phyloP scores from a whole-genome alignment of 2,329 filamentous ascomycete species.

The Colletotrichum tabaci region DNA sequence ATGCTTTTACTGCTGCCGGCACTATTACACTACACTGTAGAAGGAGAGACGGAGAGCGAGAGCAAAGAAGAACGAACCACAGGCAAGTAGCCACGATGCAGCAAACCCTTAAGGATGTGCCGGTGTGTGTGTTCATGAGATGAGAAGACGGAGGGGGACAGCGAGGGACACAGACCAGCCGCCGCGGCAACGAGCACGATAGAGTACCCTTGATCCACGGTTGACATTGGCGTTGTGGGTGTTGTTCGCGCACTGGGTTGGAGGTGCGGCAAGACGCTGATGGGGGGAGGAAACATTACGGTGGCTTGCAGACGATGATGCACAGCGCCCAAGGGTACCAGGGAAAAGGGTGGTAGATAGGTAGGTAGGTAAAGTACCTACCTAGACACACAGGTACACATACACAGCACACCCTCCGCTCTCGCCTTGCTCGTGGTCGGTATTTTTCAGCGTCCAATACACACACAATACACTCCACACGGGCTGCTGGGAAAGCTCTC shows the following conservation, averaged over 20 bases:
- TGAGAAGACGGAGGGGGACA: neutral
- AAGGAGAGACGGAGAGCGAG: constrained; percentile 5
- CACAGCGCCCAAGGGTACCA: constrained; percentile 1
- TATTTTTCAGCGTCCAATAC: neutral
- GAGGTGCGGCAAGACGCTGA: constrained; percentile 33
- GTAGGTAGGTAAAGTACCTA: no score
- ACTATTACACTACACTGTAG: neutral
- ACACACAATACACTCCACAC: neutral
- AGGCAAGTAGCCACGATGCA: neutral
- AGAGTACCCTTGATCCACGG: constrained; percentile 1
- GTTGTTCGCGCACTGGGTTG: constrained; percentile 6
- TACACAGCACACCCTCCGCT: neutral
- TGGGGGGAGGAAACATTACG: constrained; percentile 32
- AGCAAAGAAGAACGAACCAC: no score
- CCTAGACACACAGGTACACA: no score
- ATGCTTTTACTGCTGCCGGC: neutral
- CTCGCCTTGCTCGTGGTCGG: neutral
- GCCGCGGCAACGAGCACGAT: neutral
- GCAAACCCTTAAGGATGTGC: neutral
- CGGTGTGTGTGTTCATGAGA: neutral
- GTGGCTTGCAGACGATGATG: constrained; percentile 24
- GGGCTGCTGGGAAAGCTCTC: neutral
- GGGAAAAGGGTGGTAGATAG: no score
- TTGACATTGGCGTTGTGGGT: neutral
- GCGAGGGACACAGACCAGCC: constrained; percentile 1